These are phyloP conservation scores for Aureobasidium sp. DNA, from an alignment of 2,329 filamentous ascomycete species.

Conservation along the genomic window DNA sequence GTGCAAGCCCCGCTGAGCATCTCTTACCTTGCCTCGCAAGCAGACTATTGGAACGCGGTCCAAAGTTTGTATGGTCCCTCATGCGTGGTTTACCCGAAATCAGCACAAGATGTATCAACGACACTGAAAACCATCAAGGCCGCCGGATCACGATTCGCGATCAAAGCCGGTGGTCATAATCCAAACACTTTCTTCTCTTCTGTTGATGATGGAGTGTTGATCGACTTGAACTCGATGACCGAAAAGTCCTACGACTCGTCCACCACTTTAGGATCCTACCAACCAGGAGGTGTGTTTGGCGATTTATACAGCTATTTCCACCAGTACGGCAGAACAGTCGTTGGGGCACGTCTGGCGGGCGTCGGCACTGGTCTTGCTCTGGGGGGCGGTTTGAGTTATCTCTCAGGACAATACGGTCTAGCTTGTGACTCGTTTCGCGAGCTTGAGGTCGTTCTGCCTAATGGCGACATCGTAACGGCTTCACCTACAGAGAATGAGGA, in stretches of 20 bases:
- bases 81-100: slow-evolving; percentile 3
- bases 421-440: slow-evolving; percentile 10
- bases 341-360: neutral
- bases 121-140: neutral
- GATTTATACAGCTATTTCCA: slow-evolving; percentile 4
- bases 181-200: slow-evolving; percentile 11
- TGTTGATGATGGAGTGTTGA: neutral
- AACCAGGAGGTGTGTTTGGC: slow-evolving; percentile 7
- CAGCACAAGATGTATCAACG: slow-evolving; percentile 6
- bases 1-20: neutral
- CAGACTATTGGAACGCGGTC: neutral
- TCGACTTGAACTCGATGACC: slow-evolving; percentile 12
- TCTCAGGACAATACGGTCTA: slow-evolving; percentile 11
- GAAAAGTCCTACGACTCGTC: neutral
- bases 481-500: slow-evolving; percentile 39
- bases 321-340: neutral
- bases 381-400: slow-evolving; percentile 17
- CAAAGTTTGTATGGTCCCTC: neutral
- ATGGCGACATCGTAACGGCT: slow-evolving; percentile 43
- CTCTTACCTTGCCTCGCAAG: neutral
- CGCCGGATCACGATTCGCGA: slow-evolving; percentile 3
- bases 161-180: slow-evolving; percentile 7
- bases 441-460: slow-evolving; percentile 45
- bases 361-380: slow-evolving; percentile 14
- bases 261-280: neutral